These are phyloP conservation scores for Pichia californica DNA, from an alignment of 805 yeast genomes.

Conservation along the genomic window DNA sequence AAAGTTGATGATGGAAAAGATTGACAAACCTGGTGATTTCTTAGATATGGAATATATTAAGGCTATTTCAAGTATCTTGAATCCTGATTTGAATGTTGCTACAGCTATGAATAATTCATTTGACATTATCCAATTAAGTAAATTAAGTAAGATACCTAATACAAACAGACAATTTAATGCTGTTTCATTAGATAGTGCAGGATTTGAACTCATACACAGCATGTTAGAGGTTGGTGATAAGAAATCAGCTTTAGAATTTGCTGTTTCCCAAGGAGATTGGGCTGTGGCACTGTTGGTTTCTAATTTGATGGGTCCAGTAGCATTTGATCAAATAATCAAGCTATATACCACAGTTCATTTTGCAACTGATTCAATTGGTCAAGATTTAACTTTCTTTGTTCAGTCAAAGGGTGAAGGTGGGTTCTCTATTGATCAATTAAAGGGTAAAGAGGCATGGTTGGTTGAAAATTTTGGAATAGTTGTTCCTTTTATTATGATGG, in stretches of 20 bases:
- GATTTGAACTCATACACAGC: slow-evolving; percentile 27
- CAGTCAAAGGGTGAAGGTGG: slow-evolving; percentile 19
- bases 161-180: slow-evolving; percentile 21
- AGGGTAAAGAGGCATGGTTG: slow-evolving; percentile 25
- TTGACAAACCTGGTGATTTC: slow-evolving; percentile 25
- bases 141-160: slow-evolving; percentile 8
- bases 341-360: slow-evolving; percentile 19
- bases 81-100: slow-evolving; percentile 33
- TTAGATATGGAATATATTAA: slow-evolving; percentile 24
- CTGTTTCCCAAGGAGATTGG: slow-evolving; percentile 64
- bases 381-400: slow-evolving; percentile 26
- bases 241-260: slow-evolving; percentile 55
- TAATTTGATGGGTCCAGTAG: slow-evolving; percentile 54
- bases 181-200: slow-evolving; percentile 18
- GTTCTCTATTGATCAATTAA: slow-evolving; percentile 14
- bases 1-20: slow-evolving; percentile 18
- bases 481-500: slow-evolving; percentile 27
- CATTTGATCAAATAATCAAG: slow-evolving; percentile 40
- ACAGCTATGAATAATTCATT: slow-evolving; percentile 5
- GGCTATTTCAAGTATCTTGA: slow-evolving; percentile 33
- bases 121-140: slow-evolving; percentile 18
- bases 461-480: slow-evolving; percentile 24
- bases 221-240: slow-evolving; percentile 57
- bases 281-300: slow-evolving; percentile 71
- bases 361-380: slow-evolving; percentile 19